phyloP scores from a whole-genome alignment of 129 eudicot species.

The Calendula officinalis region DNA sequence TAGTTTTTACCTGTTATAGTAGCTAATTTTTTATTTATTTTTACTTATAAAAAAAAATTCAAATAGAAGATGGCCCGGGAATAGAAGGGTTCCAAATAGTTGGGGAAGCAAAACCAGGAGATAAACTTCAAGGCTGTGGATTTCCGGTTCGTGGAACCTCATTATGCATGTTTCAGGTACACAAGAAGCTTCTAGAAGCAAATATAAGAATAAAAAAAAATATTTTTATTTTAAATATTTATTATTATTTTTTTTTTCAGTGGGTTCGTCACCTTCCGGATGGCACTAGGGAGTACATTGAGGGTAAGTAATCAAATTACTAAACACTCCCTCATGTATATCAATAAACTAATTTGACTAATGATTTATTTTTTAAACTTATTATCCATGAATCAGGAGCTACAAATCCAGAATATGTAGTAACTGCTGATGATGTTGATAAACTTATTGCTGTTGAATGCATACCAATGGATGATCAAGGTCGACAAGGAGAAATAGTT shows the following conservation, averaged over 20 bases:
- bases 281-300: constrained; percentile 92
- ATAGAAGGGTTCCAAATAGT: constrained; percentile 83
- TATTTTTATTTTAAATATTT: background rate
- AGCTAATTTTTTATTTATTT: constrained; percentile 10
- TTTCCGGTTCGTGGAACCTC: constrained; percentile 91
- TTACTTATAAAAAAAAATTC: too few relatives aligned
- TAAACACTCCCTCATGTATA: too few relatives aligned
- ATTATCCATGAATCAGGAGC: constrained; percentile 52
- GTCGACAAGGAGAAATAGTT: constrained; percentile 87
- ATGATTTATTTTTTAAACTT: too few relatives aligned
- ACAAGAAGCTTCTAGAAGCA: constrained; percentile 3
- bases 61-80: constrained; percentile 73
- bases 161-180: constrained; percentile 94
- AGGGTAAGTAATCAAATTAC: constrained; percentile 48
- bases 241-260: constrained; percentile 23
- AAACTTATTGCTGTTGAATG: constrained; percentile 94
- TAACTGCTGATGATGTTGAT: constrained; percentile 98
- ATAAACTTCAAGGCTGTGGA: constrained; percentile 80
- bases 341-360: too few relatives aligned
- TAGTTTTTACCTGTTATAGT: background rate
- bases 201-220: background rate
- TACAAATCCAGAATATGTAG: constrained; percentile 88
- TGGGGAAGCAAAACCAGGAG: constrained; percentile 91
- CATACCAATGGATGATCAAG: constrained; percentile 98
- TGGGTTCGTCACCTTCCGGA: constrained; percentile 99